A percentile compares a stretch with the other conserved stretches of the same genome.
Conservation (phyloP, 768 basidiomycete genomes). For the Asterophora lycoperdoides region DNA sequence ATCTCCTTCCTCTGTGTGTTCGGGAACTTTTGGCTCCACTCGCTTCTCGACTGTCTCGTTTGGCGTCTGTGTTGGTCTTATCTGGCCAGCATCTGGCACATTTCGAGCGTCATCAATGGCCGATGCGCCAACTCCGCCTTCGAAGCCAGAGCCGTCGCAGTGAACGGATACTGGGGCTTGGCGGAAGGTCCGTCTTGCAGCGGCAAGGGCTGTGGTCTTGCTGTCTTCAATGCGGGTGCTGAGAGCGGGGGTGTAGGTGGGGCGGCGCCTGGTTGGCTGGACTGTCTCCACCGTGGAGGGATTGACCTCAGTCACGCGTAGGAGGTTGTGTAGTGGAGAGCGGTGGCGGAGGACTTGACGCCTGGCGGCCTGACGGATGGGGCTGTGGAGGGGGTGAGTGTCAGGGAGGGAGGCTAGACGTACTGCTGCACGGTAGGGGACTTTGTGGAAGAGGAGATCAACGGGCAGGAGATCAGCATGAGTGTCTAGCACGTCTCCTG, state of each 20-base stretch:
- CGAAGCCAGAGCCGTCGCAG: constrained; percentile 9
- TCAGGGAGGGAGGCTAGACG: background rate
- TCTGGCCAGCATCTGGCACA: too few relatives aligned
- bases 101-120: too few relatives aligned
- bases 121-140: too few relatives aligned
- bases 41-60: too few relatives aligned
- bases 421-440: background rate
- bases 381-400: background rate
- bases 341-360: background rate
- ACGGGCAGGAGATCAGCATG: too few relatives aligned
- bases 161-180: background rate
- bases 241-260: background rate
- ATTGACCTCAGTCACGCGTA: background rate
- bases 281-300: background rate
- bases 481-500: too few relatives aligned
- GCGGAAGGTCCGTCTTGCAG: background rate
- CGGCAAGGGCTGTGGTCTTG: background rate
- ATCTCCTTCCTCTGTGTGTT: too few relatives aligned
- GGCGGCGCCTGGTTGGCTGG: background rate
- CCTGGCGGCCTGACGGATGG: background rate
- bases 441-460: background rate
- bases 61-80: too few relatives aligned
- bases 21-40: too few relatives aligned
- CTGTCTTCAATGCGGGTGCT: background rate
- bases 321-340: constrained; percentile 1